phyloP scores from a whole-genome alignment of 495 filamentous ascomycete species.

The Collariella sp. region DNA sequence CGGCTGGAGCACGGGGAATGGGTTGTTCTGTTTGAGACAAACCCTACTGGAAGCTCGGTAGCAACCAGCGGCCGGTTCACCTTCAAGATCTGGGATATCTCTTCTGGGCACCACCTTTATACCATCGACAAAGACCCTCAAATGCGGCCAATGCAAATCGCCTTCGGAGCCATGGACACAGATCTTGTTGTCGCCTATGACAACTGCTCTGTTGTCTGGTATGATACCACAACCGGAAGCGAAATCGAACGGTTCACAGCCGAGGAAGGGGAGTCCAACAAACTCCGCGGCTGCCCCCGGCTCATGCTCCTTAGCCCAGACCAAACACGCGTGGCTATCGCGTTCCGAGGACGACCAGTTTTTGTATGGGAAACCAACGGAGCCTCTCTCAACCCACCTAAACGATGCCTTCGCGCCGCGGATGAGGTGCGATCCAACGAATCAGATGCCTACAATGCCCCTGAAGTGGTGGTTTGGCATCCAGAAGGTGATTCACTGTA shows the following conservation, averaged over 20 bases:
- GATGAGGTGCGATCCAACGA: background rate
- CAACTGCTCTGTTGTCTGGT: background rate
- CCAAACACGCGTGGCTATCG: background rate
- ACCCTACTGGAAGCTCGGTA: background rate
- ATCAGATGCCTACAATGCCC: background rate
- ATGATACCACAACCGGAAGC: background rate
- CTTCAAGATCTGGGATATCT: conserved; percentile 4
- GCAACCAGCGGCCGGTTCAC: background rate
- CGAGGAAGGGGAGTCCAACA: background rate
- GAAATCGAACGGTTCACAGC: background rate
- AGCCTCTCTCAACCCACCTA: background rate
- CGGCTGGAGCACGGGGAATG: background rate
- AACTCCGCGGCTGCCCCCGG: background rate
- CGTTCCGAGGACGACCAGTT: background rate
- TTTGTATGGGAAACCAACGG: background rate
- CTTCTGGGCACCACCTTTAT: background rate
- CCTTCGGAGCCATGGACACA: background rate
- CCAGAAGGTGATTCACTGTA: background rate
- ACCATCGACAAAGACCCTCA: background rate
- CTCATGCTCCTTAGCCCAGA: background rate
- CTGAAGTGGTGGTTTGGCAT: background rate
- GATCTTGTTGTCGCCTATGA: conserved; percentile 1
- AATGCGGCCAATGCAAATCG: background rate
- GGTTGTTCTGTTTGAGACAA: background rate
- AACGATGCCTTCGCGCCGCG: background rate